Evolutionary conservation across 2,329 filamentous ascomycete species (phyloP), one percentile per base, ranked within the genome.

Genomic region (Rhexocercosporidium sp.): DNA sequence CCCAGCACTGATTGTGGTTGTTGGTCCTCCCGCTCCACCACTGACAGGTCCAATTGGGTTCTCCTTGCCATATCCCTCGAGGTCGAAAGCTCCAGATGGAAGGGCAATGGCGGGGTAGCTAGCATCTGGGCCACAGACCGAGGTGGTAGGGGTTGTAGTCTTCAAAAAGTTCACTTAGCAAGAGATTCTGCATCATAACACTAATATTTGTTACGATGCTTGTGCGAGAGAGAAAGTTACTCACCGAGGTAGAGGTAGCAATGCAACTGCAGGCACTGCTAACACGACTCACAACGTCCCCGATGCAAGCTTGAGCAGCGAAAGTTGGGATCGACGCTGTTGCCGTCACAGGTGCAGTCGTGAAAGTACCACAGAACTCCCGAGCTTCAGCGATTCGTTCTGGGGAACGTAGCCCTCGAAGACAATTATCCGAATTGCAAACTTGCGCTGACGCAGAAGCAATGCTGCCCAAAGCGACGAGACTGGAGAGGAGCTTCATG

Each of bases 241-340:
- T 60, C 8, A 46, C 57, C 16, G 27, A 34, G 41, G 64, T 41
- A 14, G 27, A 34, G 41, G 64, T 41, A 25, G 66, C 56, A 62
- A 70, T 69, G 22, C 69, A 70, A 37, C 51, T 65, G 51, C 69
- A 70, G 3, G 69, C 69, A 64, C 66, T 68, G 59, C 69, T 70
- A 25, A 69, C 59, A 27, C 69, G 63, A 22, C 66, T 68, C 12
- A 54, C 64, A 29, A 69, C 66, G 59, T 69, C 25, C 16, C 66
- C 66, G 6, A 64, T 60, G 44, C 69, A 70, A 27, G 60, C 69
- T 20, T 44, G 49, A 49, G 62, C 62, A 3, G 66, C 69, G 54
- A 62, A 70, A 25, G 64, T 59, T 16, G 69, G 69, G 34, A 70
- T 46, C 16, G 44, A 46, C 20, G 57, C 57, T 46, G 25, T 67